Conservation (phyloP, 1,284 basidiomycete species). For the Ceratobasidium sp. region DNA sequence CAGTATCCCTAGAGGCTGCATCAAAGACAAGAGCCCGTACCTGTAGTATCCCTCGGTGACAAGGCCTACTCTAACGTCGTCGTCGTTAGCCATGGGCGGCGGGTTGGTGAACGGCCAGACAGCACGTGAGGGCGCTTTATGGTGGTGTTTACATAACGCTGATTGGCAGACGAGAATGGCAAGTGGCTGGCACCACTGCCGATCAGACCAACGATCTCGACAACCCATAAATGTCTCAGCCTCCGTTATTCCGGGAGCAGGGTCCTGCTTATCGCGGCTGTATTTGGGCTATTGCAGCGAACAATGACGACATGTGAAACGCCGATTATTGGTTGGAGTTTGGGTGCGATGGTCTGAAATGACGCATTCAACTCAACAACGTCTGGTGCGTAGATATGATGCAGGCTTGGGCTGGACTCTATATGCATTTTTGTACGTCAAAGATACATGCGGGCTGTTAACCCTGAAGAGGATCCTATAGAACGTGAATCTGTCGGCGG, state of each 20-base stretch:
- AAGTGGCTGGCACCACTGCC: not conserved
- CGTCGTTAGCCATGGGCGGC: slow-evolving; percentile 8
- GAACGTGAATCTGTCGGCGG: not conserved
- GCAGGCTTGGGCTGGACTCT: not conserved
- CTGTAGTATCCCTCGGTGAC: slow-evolving; percentile 30
- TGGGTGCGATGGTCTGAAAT: not conserved
- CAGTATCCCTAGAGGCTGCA: not conserved
- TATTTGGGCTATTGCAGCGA: not conserved
- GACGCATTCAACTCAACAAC: not conserved
- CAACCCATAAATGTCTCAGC: no score
- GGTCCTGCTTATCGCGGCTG: not conserved
- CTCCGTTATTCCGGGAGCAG: no score
- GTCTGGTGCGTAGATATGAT: no score
- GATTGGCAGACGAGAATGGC: slow-evolving; percentile 8
- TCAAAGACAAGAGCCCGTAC: not conserved
- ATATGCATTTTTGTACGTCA: not conserved
- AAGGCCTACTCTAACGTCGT: not conserved
- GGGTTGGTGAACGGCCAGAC: not conserved
- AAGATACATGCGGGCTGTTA: not conserved
- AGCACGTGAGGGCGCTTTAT: slow-evolving; percentile 11
- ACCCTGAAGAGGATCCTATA: not conserved
- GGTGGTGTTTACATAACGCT: not conserved
- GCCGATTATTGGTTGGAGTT: not conserved
- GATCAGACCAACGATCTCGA: not conserved
- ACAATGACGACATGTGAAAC: not conserved